Evolutionary conservation across 257 asterid species (phyloP), one percentile per base, ranked within the genome.

Genomic region (Nicotiana sylvestris): DNA sequence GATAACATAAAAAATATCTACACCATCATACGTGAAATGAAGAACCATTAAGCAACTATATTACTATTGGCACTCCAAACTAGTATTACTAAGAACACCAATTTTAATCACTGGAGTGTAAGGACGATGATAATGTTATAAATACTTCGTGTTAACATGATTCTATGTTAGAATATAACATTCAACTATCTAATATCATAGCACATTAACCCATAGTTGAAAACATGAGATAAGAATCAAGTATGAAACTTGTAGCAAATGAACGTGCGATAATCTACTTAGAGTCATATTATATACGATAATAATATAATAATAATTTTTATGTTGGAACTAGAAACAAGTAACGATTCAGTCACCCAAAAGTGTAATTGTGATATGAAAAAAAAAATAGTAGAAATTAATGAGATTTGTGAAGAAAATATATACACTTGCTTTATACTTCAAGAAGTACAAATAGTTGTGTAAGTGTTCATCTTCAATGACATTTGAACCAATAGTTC

Each of bases 391-490:
- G 15, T 27, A 27, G 43, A 74, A 37, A 8, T 49, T 25, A 74
- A 74, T 74, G 3, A 13, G 39, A 15, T 27, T 27, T 49, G 16
- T 74, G 29, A 49, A 51, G 43, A 27, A 49, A 74, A 49, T 74
- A 74, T 15, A 49, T 49, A 49, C 80, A 74, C 15, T 74, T 74
- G 64, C 64, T 74, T 72, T 74, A 27, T 74, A 49, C 80, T 49
- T 17, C 43, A 49, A 74, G 62, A 74, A 74, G 62, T 49, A 74
- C 43, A 74, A 74, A 74, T 74, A 74, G 80, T 74, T 49, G 51
- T 74, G 80, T 0, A 87, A 21, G 69, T 91, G 98, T 92, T 93
- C 97, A 93, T 85, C 91, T 88, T 92, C 70, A 39, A 33, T 35
- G 33, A 55, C 78, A 55, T 91, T 91, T 61, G 60, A 84, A 80